Evolutionary conservation across 805 yeast species (phyloP), one percentile per base, ranked within the genome.

Genomic region (Ogataea allantospora): DNA sequence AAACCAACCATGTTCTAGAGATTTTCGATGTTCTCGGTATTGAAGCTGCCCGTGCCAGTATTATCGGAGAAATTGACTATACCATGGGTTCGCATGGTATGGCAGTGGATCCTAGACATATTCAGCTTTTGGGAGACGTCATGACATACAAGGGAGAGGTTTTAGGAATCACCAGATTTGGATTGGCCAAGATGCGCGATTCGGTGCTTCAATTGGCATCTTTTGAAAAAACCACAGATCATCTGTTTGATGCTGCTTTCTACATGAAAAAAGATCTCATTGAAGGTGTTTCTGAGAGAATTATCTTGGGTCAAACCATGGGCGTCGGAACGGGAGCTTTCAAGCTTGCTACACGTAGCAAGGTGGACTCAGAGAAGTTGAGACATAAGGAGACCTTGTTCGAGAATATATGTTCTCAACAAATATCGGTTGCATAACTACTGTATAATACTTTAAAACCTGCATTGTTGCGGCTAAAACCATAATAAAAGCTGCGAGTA

Each of bases 81-180:
- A 93, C 99, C 38, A 93, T 93, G 99, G 81, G 95, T 59, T 88
- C 88, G 65, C 99, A 93, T 71, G 99, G 99, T 66, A 93, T 93
- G 99, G 87, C 95, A 62, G 97, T 93, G 33, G 99, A 93, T 72
- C 99, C 98, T 44, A 95, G 99, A 72, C 99, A 93, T 63, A 89
- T 95, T 61, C 98, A 93, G 68, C 70, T 93, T 31, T 69, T 93
- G 47, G 99, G 99, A 48, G 99, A 93, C 64, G 98, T 93, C 33
- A 93, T 93, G 99, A 88, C 98, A 0, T 93, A 87, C 63, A 93
- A 93, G 67, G 99, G 99, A 43, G 99, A 93, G 61, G 95, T 93
- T 9, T 73, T 95, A 51, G 99, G 99, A 64, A 93, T 93, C 59
- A 93, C 99, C 2, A 78, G 99, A 67, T 93, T 93, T 56, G 99